Conservation (phyloP, 306 rosid genomes). For the Ormosia semicastrata region DNA sequence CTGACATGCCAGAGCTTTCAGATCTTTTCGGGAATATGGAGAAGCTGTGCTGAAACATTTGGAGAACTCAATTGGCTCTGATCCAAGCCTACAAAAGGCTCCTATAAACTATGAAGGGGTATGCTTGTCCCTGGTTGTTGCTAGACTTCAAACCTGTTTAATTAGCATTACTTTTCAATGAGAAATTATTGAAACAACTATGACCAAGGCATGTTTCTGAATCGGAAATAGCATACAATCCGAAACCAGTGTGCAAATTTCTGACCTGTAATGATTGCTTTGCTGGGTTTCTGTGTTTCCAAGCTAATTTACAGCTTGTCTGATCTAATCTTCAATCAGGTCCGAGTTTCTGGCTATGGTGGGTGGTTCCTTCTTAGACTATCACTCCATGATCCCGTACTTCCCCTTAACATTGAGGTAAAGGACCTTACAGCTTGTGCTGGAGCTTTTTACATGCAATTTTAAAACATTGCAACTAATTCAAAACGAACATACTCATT, state of each 20-base stretch:
- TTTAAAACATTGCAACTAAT: constrained; percentile 20
- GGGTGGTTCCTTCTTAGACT: constrained; percentile 97
- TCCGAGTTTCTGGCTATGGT: constrained; percentile 83
- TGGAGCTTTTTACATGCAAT: not conserved
- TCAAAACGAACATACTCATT: not conserved
- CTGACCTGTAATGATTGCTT: constrained; percentile 3
- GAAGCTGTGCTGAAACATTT: constrained; percentile 82
- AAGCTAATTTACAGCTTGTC: constrained; percentile 19
- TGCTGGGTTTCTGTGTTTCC: not conserved
- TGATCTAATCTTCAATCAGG: constrained; percentile 48
- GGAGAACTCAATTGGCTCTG: constrained; percentile 56
- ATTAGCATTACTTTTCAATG: not conserved
- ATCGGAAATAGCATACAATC: not conserved
- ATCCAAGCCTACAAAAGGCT: constrained; percentile 70
- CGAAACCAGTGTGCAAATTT: not conserved
- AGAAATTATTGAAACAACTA: not conserved
- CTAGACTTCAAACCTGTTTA: constrained; percentile 9
- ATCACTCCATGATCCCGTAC: constrained; percentile 96
- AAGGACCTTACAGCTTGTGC: not conserved
- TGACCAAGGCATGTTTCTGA: not conserved
- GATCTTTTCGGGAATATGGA: constrained; percentile 89
- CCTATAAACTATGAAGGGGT: constrained; percentile 93
- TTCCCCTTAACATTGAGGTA: constrained; percentile 98
- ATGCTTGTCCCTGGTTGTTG: constrained; percentile 21
- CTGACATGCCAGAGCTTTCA: constrained; percentile 42